A percentile compares a stretch with the other conserved stretches of the same genome.
Evolutionary conservation across 257 asterid species (phyloP).

Genomic region (Lithospermum erythrorhizon): DNA sequence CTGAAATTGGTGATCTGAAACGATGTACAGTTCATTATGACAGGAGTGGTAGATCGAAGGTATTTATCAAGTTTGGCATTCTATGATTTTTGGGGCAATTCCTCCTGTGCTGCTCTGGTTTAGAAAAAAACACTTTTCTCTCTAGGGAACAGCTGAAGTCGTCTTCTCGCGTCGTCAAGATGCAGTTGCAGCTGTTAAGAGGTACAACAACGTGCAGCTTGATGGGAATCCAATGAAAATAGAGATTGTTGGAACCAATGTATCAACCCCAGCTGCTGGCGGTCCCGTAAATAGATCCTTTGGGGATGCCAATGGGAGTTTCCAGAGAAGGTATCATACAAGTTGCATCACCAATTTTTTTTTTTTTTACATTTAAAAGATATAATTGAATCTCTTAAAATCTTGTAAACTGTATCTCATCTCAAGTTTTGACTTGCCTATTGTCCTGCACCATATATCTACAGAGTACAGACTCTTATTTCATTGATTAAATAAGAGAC

Average conservation of each 20-base stretch:
- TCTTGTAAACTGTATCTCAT: neutral
- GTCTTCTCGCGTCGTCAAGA: conserved; percentile 50
- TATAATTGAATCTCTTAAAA: neutral
- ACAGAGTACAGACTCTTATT: neutral
- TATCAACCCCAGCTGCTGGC: conserved; percentile 25
- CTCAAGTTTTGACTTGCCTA: neutral
- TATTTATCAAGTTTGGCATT: conserved; percentile 22
- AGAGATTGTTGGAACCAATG: conserved; percentile 47
- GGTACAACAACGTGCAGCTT: conserved; percentile 52
- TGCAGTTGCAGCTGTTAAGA: conserved; percentile 50
- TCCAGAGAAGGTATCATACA: conserved; percentile 26
- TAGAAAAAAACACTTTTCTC: conserved; percentile 16
- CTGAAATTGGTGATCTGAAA: conserved; percentile 88
- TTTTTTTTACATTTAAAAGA: neutral
- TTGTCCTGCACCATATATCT: neutral
- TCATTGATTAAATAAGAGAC: neutral
- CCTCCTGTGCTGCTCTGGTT: conserved; percentile 20
- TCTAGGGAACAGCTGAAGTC: conserved; percentile 91
- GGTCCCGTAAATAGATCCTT: conserved; percentile 24
- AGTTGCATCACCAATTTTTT: neutral
- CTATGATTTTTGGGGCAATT: conserved; percentile 17
- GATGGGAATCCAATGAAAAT: conserved; percentile 68
- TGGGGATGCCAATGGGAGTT: conserved; percentile 19
- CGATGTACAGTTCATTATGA: conserved; percentile 64
- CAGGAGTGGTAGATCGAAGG: conserved; percentile 96